Evolutionary conservation across 176 grass and related monocot species (phyloP).

Genomic region (Pontederia crassipes): DNA sequence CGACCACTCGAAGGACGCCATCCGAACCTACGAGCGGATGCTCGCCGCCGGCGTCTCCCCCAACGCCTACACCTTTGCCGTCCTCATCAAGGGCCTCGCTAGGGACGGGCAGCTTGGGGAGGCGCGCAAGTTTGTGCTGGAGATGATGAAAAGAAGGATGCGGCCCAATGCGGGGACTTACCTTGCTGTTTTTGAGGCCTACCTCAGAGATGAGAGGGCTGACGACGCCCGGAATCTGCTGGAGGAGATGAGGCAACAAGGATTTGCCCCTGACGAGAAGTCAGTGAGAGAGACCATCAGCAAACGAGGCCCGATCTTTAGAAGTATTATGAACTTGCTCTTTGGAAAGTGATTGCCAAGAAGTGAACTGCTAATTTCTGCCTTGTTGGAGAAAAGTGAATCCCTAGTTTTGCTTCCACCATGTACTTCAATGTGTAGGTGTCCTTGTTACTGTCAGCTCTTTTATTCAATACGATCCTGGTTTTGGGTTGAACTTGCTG

Average conservation of each 20-base stretch:
- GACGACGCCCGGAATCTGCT: constrained; percentile 54
- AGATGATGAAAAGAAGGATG: constrained; percentile 64
- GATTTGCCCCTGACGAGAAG: constrained; percentile 47
- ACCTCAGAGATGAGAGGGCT: constrained; percentile 39
- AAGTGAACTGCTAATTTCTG: not conserved
- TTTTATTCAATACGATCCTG: no score
- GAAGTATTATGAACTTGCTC: constrained; percentile 47
- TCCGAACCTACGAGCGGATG: constrained; percentile 71
- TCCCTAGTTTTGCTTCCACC: no score
- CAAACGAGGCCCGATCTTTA: constrained; percentile 68
- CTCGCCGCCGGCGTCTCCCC: constrained; percentile 46
- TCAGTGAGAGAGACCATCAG: constrained; percentile 38
- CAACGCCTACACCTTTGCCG: constrained; percentile 61
- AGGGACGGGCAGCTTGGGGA: constrained; percentile 28
- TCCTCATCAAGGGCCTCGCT: constrained; percentile 53
- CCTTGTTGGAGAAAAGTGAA: not conserved
- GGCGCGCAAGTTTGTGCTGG: constrained; percentile 53
- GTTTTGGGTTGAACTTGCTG: no score
- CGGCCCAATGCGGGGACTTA: constrained; percentile 58
- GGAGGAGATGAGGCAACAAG: constrained; percentile 62
- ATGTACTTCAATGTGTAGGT: no score
- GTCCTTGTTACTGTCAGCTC: no score
- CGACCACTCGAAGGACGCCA: constrained; percentile 39
- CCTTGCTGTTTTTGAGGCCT: constrained; percentile 51
- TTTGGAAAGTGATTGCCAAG: constrained; percentile 40